A percentile compares a stretch with the other conserved stretches of the same genome.
Conservation (phyloP, 148 eudicot species). For the Persicaria tinctoria region DNA sequence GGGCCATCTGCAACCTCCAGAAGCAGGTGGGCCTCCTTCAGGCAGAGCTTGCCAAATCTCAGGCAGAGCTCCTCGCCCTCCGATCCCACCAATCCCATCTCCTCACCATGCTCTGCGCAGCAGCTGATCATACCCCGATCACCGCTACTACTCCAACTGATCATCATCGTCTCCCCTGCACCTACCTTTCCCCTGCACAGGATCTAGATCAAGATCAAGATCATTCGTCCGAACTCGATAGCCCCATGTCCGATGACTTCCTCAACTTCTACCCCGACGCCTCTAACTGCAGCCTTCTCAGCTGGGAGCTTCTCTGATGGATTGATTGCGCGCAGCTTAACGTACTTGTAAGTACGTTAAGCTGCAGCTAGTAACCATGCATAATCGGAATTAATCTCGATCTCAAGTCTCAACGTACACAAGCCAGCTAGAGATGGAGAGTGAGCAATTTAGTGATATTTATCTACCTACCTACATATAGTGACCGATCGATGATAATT, state of each 20-base stretch:
- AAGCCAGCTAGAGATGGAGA: too few species aligned
- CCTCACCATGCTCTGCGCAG: slow-evolving; percentile 28
- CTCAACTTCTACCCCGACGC: slow-evolving; percentile 1
- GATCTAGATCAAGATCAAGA: not conserved
- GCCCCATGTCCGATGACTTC: slow-evolving; percentile 2
- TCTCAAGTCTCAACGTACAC: too few species aligned
- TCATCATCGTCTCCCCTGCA: too few species aligned
- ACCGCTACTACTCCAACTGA: not conserved
- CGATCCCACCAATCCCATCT: slow-evolving; percentile 40
- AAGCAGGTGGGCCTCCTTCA: slow-evolving; percentile 47
- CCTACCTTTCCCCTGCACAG: too few species aligned
- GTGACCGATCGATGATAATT: not conserved
- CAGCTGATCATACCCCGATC: not conserved
- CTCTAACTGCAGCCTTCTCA: not conserved
- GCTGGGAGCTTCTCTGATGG: not conserved
- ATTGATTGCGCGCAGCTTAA: too few species aligned
- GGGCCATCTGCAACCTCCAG: slow-evolving; percentile 46
- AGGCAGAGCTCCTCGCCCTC: slow-evolving; percentile 37
- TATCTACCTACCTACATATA: not conserved
- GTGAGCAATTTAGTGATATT: too few species aligned
- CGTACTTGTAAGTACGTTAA: too few species aligned
- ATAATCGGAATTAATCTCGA: too few species aligned
- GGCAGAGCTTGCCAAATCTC: slow-evolving; percentile 42
- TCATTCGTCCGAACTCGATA: not conserved
- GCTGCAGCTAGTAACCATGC: too few species aligned